phyloP scores from a whole-genome alignment of 257 asterid species.

The Voacanga thouarsii region DNA sequence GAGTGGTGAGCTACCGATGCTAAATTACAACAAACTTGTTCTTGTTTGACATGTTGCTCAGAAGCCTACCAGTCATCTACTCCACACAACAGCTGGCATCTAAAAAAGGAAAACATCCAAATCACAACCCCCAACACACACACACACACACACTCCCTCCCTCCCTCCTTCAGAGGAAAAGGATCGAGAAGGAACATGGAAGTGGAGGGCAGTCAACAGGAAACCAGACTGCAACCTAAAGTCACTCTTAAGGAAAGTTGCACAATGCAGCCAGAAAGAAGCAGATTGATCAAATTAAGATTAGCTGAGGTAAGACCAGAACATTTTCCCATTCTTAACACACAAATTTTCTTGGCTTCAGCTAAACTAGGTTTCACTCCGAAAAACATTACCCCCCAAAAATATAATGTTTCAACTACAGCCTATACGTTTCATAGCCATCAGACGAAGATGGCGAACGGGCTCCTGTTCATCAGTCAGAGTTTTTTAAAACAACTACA shows the following conservation, averaged over 20 bases:
- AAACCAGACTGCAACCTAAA: neutral
- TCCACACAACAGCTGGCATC: neutral
- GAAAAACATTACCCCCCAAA: constrained; percentile 3
- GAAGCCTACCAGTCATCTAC: neutral
- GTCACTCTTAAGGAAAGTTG: constrained; percentile 1
- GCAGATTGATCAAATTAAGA: neutral
- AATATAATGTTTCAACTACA: neutral
- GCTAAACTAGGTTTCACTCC: constrained; percentile 6
- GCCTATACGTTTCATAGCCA: neutral
- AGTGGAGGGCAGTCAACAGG: neutral
- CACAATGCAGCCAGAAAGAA: constrained; percentile 5
- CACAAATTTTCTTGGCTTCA: neutral
- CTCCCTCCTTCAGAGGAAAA: neutral
- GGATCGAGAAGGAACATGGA: neutral
- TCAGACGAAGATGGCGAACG: neutral
- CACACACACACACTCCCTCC: too few relatives aligned
- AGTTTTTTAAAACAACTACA: neutral
- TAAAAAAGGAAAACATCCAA: neutral
- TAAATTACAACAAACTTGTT: too few relatives aligned
- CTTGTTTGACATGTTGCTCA: neutral
- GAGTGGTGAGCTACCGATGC: neutral
- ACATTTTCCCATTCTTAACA: constrained; percentile 1
- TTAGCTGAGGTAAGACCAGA: neutral
- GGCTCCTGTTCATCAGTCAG: neutral
- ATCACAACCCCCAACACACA: neutral